phyloP scores from a whole-genome alignment of 371 early-diverging fungal species.

The Mucor mucedo region DNA sequence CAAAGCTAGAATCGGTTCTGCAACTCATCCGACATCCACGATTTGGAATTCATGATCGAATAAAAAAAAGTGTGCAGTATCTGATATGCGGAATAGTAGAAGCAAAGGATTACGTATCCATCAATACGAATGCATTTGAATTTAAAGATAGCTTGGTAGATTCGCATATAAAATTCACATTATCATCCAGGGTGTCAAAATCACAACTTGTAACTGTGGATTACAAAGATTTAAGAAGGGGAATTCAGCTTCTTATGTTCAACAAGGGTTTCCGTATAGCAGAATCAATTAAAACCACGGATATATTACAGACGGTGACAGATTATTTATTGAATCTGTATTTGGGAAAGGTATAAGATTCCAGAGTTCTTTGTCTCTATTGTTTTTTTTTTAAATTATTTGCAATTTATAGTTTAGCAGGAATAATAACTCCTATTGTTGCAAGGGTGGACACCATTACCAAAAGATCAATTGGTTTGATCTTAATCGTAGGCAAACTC shows the following conservation, averaged over 20 bases:
- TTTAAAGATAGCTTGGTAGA: neutral
- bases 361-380: too few species aligned
- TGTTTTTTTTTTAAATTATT: too few species aligned
- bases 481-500: neutral
- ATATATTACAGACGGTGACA: too few species aligned
- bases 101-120: neutral
- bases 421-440: too few species aligned
- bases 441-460: neutral
- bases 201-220: neutral
- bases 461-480: neutral
- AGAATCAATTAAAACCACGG: too few species aligned
- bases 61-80: neutral
- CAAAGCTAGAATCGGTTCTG: neutral
- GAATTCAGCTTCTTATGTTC: too few species aligned
- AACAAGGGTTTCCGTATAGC: too few species aligned
- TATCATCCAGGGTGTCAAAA: neutral
- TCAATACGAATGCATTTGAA: neutral
- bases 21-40: neutral
- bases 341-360: too few species aligned
- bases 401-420: too few species aligned
- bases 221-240: neutral
- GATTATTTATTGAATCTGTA: too few species aligned
- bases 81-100: neutral
- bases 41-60: neutral
- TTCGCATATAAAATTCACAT: too few species aligned